A percentile compares a stretch with the other conserved stretches of the same genome.
Evolutionary conservation across 202 grass and related monocot genomes (phyloP).

Genomic region (Miscanthus sacchariflorus): DNA sequence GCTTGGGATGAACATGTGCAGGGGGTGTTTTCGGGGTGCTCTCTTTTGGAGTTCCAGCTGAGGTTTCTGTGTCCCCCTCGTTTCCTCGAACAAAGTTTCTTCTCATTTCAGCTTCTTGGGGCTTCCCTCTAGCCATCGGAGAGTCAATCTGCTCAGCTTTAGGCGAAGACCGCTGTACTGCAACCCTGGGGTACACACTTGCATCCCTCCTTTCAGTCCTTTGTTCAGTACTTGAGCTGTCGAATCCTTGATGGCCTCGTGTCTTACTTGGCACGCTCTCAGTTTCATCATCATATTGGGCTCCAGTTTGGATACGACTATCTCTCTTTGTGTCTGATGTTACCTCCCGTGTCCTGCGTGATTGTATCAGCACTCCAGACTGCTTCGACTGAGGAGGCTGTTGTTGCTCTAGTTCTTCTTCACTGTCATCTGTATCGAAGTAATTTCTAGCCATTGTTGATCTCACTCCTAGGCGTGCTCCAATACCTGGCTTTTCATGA

Average conservation of each 20-base stretch:
- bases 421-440: constrained; percentile 58
- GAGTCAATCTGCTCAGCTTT: constrained; percentile 47
- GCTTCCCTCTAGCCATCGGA: constrained; percentile 37
- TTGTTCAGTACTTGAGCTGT: constrained; percentile 32
- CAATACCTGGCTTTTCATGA: constrained; percentile 34
- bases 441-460: constrained; percentile 49
- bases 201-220: constrained; percentile 20
- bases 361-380: constrained; percentile 59
- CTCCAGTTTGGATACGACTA: constrained; percentile 25
- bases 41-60: constrained; percentile 41
- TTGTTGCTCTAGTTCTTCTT: constrained; percentile 44
- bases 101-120: constrained; percentile 39
- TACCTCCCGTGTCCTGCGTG: constrained; percentile 59
- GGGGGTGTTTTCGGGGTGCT: constrained; percentile 45
- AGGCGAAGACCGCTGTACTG: constrained; percentile 44
- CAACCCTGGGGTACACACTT: constrained; percentile 43
- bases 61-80: constrained; percentile 29
- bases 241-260: constrained; percentile 33
- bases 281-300: constrained; percentile 28
- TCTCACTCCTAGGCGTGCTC: constrained; percentile 39
- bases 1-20: constrained; percentile 74
- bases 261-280: constrained; percentile 35
- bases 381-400: constrained; percentile 41
- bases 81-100: constrained; percentile 41
- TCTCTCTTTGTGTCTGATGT: constrained; percentile 52